Evolutionary conservation across 2,329 filamentous ascomycete species (phyloP).

Genomic region (Macrophomina pseudophaseolina): DNA sequence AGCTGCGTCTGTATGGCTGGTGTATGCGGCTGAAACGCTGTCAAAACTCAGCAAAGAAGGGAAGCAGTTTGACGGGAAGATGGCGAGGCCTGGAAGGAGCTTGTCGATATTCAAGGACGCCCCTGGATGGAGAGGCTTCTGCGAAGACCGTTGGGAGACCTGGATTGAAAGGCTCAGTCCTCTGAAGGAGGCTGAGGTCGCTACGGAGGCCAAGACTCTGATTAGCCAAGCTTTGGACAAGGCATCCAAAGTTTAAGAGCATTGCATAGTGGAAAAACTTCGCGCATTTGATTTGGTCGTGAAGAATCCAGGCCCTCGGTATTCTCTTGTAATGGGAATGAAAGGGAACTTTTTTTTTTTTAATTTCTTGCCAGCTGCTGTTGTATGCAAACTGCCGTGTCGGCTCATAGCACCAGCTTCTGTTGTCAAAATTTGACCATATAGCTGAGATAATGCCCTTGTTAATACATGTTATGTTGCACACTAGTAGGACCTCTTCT

Average conservation of each 20-base stretch:
- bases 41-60: conserved; percentile 6
- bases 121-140: conserved; percentile 23
- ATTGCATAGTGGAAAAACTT: background rate
- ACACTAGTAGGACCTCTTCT: conserved; percentile 42
- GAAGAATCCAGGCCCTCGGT: background rate
- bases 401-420: too few species aligned
- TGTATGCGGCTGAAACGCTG: conserved; percentile 16
- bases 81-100: conserved; percentile 24
- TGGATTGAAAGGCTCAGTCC: conserved; percentile 14
- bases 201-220: conserved; percentile 6
- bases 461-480: background rate
- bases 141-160: conserved; percentile 23
- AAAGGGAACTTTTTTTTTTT: background rate
- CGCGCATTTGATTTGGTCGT: background rate
- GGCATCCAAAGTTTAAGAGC: conserved; percentile 5
- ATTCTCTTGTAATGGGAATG: background rate
- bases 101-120: conserved; percentile 23
- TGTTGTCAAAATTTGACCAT: too few species aligned
- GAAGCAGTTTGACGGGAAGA: conserved; percentile 26
- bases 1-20: conserved; percentile 19
- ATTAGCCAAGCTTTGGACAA: conserved; percentile 3
- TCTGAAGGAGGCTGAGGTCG: conserved; percentile 9
- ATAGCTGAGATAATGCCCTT: background rate
- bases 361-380: background rate
- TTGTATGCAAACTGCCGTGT: background rate